Conservation (phyloP, 2,329 filamentous ascomycete genomes). For the Diaporthe vaccinii region DNA sequence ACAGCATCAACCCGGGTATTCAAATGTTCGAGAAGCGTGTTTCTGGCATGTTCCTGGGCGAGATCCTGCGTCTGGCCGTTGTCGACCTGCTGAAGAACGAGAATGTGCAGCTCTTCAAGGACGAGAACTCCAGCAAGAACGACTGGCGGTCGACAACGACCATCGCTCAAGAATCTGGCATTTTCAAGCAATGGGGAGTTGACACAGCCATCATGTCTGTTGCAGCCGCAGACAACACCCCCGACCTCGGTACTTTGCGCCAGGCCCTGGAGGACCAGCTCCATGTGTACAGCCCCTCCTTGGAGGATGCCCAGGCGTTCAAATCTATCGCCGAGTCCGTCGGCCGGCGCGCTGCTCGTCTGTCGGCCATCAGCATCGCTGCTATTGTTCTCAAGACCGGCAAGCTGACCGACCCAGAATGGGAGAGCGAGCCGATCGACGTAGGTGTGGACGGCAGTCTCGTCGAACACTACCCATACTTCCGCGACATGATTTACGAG, state of each 20-base stretch:
- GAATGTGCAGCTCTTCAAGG: conserved; percentile 79
- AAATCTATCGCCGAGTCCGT: conserved; percentile 87
- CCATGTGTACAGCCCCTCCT: conserved; percentile 80
- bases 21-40: conserved; percentile 99
- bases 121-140: conserved; percentile 79
- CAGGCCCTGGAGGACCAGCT: conserved; percentile 83
- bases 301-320: conserved; percentile 90
- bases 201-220: conserved; percentile 93
- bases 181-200: conserved; percentile 88
- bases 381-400: conserved; percentile 87
- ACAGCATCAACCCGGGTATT: conserved; percentile 90
- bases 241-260: conserved; percentile 79
- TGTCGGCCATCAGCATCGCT: conserved; percentile 89
- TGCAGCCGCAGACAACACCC: conserved; percentile 83
- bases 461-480: conserved; percentile 95
- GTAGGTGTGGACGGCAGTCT: conserved; percentile 95
- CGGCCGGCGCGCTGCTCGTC: conserved; percentile 87
- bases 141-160: conserved; percentile 78
- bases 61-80: conserved; percentile 86
- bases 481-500: conserved; percentile 89
- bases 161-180: conserved; percentile 73
- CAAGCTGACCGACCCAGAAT: conserved; percentile 70
- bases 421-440: conserved; percentile 80
- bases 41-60: conserved; percentile 97
- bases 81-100: conserved; percentile 79